These are phyloP conservation scores for Ceratobasidium papillatum DNA, from an alignment of 1,284 basidiomycete species.

Conservation along the genomic window DNA sequence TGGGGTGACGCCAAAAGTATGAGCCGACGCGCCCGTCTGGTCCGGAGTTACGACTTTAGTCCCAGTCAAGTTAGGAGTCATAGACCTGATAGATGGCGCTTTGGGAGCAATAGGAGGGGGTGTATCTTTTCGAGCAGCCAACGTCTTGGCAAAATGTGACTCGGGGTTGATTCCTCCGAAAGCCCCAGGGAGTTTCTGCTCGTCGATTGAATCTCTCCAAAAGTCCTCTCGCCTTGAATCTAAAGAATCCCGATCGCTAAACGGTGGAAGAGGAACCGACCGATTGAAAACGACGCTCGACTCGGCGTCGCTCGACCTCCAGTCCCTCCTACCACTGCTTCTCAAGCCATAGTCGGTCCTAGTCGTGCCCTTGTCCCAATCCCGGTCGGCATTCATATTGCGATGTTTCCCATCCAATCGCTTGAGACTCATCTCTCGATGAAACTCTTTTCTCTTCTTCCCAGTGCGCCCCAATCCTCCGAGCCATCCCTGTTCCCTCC, in stretches of 20 bases:
- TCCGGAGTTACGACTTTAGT: neutral
- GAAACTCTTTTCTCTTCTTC: slow-evolving; percentile 16
- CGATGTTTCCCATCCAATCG: neutral
- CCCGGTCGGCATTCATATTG: neutral
- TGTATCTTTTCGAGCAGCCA: slow-evolving; percentile 4
- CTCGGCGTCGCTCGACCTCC: slow-evolving; percentile 19
- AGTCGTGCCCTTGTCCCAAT: neutral
- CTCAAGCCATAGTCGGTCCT: neutral
- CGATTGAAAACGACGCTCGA: slow-evolving; percentile 28
- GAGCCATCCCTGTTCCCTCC: slow-evolving; percentile 29
- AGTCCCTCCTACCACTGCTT: neutral
- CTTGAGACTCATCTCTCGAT: slow-evolving; percentile 37
- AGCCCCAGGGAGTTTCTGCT: neutral
- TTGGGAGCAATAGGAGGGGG: neutral
- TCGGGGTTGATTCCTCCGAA: slow-evolving; percentile 33
- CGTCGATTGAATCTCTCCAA: slow-evolving; percentile 8
- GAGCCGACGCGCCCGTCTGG: slow-evolving; percentile 23
- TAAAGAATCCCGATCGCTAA: slow-evolving; percentile 15
- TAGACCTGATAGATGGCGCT: slow-evolving; percentile 1
- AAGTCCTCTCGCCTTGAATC: slow-evolving; percentile 15
- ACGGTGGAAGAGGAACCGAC: slow-evolving; percentile 3
- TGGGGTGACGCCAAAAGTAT: slow-evolving; percentile 13
- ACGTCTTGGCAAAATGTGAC: slow-evolving; percentile 36
- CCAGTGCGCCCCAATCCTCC: neutral
- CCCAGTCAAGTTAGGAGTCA: neutral